Conservation (phyloP, 2,329 filamentous ascomycete species). For the Zymoseptoria pseudotritici region DNA sequence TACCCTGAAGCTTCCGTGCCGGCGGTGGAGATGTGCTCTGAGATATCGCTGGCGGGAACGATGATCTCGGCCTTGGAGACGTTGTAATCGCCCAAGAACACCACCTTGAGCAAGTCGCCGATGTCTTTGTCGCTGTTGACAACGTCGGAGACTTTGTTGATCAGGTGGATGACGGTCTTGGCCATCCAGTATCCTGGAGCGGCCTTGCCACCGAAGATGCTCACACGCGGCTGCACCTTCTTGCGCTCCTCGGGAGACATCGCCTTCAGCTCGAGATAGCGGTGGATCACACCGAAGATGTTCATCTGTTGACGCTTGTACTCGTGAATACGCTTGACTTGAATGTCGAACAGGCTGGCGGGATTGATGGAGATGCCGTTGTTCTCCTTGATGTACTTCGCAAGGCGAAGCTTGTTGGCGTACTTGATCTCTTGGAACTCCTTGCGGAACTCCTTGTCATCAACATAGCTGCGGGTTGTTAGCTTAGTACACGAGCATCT, state of each 20-base stretch:
- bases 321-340: conserved; percentile 98
- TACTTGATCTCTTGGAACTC: conserved; percentile 97
- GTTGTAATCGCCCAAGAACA: conserved; percentile 98
- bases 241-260: conserved; percentile 77
- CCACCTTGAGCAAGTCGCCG: conserved; percentile 89
- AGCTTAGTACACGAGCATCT: not conserved
- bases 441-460: conserved; percentile 84
- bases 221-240: conserved; percentile 80
- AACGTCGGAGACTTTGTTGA: conserved; percentile 83
- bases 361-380: conserved; percentile 80
- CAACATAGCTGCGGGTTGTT: conserved; percentile 45
- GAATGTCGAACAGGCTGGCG: conserved; percentile 83
- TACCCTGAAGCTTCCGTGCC: conserved; percentile 71
- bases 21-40: conserved; percentile 96
- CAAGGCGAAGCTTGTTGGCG: conserved; percentile 87
- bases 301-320: conserved; percentile 98
- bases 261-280: conserved; percentile 82
- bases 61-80: conserved; percentile 99
- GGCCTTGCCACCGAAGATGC: conserved; percentile 95
- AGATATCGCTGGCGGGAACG: conserved; percentile 85
- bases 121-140: conserved; percentile 90
- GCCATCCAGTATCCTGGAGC: conserved; percentile 99
- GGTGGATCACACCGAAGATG: conserved; percentile 95
- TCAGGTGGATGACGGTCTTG: conserved; percentile 85
- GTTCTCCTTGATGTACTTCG: conserved; percentile 79